Conservation (phyloP, 306 rosid genomes). For the Sophora flavescens region DNA sequence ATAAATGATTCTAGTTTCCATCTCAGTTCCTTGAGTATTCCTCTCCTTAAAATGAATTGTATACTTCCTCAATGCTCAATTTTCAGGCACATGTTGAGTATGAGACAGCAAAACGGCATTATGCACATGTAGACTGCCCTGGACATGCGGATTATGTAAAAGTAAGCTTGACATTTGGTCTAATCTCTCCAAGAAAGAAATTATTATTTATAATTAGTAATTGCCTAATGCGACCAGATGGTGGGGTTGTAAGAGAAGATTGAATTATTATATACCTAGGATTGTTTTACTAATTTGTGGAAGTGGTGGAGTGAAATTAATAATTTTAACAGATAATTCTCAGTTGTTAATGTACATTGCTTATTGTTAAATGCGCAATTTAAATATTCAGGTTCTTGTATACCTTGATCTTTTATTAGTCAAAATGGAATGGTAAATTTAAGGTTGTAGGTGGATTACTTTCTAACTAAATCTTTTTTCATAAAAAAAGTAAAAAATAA, state of each 20-base stretch:
- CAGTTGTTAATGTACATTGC: not conserved
- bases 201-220: not conserved
- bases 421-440: not conserved
- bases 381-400: constrained; percentile 4
- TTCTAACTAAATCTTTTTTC: not conserved
- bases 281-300: not conserved
- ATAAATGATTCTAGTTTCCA: not conserved
- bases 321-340: not conserved
- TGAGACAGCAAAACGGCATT: constrained; percentile 81
- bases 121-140: constrained; percentile 95
- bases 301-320: constrained; percentile 16
- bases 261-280: constrained; percentile 5
- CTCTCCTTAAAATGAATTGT: not conserved
- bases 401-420: constrained; percentile 19
- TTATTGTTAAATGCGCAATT: not conserved
- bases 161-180: constrained; percentile 55
- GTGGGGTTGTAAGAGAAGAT: constrained; percentile 3
- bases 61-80: constrained; percentile 17
- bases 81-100: constrained; percentile 95
- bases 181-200: constrained; percentile 1
- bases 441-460: not conserved
- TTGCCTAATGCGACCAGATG: not conserved
- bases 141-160: constrained; percentile 97
- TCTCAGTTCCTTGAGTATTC: not conserved
- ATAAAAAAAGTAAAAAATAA: not conserved